Evolutionary conservation across 129 eudicot genomes (phyloP), one percentile per base, ranked within the genome.

Genomic region (Ambrosia trifida): DNA sequence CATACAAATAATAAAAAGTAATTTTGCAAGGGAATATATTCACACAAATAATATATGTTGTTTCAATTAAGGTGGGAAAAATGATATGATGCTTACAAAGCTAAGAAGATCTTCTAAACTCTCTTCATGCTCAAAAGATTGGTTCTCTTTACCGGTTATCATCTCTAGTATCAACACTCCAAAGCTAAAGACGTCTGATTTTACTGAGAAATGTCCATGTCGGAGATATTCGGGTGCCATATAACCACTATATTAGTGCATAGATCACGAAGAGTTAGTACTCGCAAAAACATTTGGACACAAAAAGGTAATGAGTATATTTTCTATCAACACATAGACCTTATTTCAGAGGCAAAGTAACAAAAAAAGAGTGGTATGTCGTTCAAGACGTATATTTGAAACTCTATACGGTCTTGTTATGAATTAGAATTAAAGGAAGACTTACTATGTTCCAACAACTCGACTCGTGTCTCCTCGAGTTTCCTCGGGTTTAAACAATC

Each of bases 81-180:
- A 56, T 24, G 7, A 30, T 4, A 6, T 10, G 64, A 58, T 58
- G 12, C 64, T 30, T 59, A 59, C 64, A 31, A 30, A 59, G 64
- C 41, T 59, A 13, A 59, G 64, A 59, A 59, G 41, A 59, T 30
- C 40, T 10, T 56, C 35, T 56, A 1, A 3, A 28, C 4, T 20
- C 2, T 58, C 43, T 59, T 9, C 10, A 13, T 59, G 12, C 2
- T 4, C 3, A 30, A 59, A 59, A 31, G 2, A 0, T 11, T 12
- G 12, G 18, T 31, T 59, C 41, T 30, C 18, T 59, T 59, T 40
- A 30, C 64, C 64, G 6, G 64, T 59, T 59, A 59, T 12, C 41
- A 59, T 59, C 17, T 59, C 64, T 59, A 59, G 64, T 59, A 59
- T 5, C 5, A 59, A 59, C 41, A 59, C 64, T 30, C 64, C 64